phyloP scores from a whole-genome alignment of 169 alveolate species.

The Cryptosporidium meleagridis region DNA sequence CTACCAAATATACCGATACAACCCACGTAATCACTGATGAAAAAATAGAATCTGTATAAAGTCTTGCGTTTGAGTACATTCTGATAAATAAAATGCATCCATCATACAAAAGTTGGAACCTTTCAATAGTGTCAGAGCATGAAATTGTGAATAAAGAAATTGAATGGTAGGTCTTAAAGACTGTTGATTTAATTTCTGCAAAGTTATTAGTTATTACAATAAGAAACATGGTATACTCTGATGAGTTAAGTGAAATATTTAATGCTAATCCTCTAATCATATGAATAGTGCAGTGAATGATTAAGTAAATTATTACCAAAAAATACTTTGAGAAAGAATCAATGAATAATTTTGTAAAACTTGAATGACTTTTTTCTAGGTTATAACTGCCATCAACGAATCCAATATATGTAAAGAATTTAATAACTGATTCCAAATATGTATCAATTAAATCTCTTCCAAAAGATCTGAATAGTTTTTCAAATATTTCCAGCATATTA shows the following conservation, averaged over 20 bases:
- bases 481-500: constrained; percentile 91
- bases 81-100: constrained; percentile 87
- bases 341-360: neutral
- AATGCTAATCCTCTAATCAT: constrained; percentile 87
- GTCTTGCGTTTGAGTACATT: constrained; percentile 82
- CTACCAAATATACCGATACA: constrained; percentile 81
- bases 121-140: constrained; percentile 89
- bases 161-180: constrained; percentile 86
- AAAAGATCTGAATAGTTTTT: constrained; percentile 86
- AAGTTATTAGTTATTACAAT: constrained; percentile 89
- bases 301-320: constrained; percentile 76
- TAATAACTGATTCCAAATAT: constrained; percentile 19
- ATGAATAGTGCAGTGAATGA: constrained; percentile 86
- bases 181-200: constrained; percentile 90
- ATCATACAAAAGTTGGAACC: constrained; percentile 87
- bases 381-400: neutral
- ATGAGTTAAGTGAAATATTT: constrained; percentile 90
- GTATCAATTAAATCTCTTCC: constrained; percentile 88
- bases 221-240: constrained; percentile 91
- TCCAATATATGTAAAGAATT: neutral
- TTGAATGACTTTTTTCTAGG: neutral
- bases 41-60: constrained; percentile 49
- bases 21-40: constrained; percentile 78
- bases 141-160: constrained; percentile 84
- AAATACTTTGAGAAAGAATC: constrained; percentile 1